Evolutionary conservation across 208 protist genomes (phyloP), one percentile per base, ranked within the genome.

Genomic region (Trypanosoma cruzi): DNA sequence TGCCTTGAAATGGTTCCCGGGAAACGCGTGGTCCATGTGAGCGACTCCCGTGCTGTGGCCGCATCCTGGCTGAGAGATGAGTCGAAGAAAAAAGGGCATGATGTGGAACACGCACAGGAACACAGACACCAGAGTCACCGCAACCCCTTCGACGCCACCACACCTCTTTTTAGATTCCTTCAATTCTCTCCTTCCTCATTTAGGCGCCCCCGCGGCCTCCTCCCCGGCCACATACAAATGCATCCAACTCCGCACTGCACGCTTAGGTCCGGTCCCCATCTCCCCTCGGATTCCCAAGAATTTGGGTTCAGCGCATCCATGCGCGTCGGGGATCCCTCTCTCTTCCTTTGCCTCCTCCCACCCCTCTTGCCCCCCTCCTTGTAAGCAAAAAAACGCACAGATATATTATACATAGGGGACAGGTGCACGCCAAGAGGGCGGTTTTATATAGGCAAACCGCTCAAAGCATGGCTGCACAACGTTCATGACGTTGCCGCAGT

Each of bases 1-100:
- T 6, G 84, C 90, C 44, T 75, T 73, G 60, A 87, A 60, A 62
- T 84, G 93, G 63, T 90, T 90, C 11, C 87, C 81, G 1, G 90
- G 90, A 75, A 85, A 93, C 6, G 85, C 52, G 37, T 81, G 69
- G 32, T 89, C 80, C 85, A 90, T 92, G 3, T 3, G 24, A 20
- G 4, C 42, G 3, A 48, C 50, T 34, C 40, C 0, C n/a, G 26
- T 11, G n/a, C 34, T 26, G 36, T 61, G 37, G 26, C 29, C 22
- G 56, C 29, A 42, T 44, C 29, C 4, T 50, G 11, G 2, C 18
- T 24, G 46, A 50, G 11, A 40, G 4, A 11, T 4, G 36, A 11
- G 3, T 54, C 10, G 64, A 22, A 29, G 42, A 24, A 34, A 60
- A 26, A 57, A n/a, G n/a, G 56, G 16, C 3, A 63, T 8, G 1